These are phyloP conservation scores for Lecanosticta acicola DNA, from an alignment of 2,329 filamentous ascomycete genomes.

Conservation along the genomic window DNA sequence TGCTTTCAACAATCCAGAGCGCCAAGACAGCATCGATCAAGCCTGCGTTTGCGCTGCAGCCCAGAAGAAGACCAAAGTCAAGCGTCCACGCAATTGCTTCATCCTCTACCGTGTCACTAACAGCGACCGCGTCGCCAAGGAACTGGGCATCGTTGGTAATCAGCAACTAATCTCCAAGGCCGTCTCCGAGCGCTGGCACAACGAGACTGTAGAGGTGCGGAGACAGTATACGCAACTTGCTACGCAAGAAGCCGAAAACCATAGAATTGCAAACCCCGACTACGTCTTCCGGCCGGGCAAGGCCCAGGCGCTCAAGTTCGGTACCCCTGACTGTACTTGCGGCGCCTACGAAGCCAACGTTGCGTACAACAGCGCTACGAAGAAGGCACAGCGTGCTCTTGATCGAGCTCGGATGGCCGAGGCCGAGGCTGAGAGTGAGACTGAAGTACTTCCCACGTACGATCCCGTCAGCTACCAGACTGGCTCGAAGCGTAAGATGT, in stretches of 20 bases:
- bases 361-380: background rate
- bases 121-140: background rate
- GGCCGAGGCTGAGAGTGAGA: background rate
- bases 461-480: background rate
- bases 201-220: background rate
- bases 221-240: slow-evolving; percentile 1
- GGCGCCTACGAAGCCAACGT: slow-evolving; percentile 13
- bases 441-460: background rate
- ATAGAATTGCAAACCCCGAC: slow-evolving; percentile 7
- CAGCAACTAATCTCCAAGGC: slow-evolving; percentile 4
- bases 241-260: slow-evolving; percentile 1
- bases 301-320: slow-evolving; percentile 7
- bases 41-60: slow-evolving; percentile 1
- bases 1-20: too few species aligned
- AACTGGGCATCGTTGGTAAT: background rate
- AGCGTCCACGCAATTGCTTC: slow-evolving; percentile 3
- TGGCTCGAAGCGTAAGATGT: slow-evolving; percentile 1
- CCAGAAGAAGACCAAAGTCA: background rate
- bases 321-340: slow-evolving; percentile 9
- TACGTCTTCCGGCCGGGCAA: slow-evolving; percentile 7
- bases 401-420: background rate
- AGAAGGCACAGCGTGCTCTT: background rate
- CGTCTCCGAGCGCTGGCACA: slow-evolving; percentile 4
- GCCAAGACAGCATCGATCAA: slow-evolving; percentile 2
- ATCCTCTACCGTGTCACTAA: slow-evolving; percentile 2